Evolutionary conservation across 371 early-diverging fungal genomes (phyloP).

Genomic region (Basidiobolus meristosporus): DNA sequence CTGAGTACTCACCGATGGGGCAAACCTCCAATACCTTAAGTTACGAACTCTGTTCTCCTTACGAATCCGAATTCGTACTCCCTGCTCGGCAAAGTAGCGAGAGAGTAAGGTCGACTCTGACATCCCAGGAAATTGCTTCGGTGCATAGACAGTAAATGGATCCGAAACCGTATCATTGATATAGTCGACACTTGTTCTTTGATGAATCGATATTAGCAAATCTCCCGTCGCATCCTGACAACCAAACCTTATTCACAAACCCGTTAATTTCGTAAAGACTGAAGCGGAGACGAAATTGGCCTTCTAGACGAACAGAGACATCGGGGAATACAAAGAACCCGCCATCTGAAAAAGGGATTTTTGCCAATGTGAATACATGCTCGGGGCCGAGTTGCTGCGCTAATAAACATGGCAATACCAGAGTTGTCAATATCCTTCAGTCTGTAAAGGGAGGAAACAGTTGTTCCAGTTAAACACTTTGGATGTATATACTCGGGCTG

Average conservation of each 20-base stretch:
- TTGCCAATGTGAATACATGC: too few relatives aligned
- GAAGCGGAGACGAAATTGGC: slow-evolving; percentile 70
- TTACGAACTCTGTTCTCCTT: too few relatives aligned
- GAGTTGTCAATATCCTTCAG: slow-evolving; percentile 71
- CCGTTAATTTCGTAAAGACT: slow-evolving; percentile 64
- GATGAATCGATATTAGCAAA: too few relatives aligned
- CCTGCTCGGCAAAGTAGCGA: slow-evolving; percentile 85
- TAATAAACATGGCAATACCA: too few relatives aligned
- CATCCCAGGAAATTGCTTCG: slow-evolving; percentile 89
- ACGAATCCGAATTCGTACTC: slow-evolving; percentile 81
- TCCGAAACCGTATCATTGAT: too few relatives aligned
- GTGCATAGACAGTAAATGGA: slow-evolving; percentile 64
- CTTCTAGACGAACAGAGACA: slow-evolving; percentile 80
- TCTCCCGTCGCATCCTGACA: too few relatives aligned
- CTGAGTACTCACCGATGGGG: too few relatives aligned
- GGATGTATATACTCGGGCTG: too few relatives aligned
- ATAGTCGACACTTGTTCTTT: too few relatives aligned
- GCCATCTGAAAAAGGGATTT: slow-evolving; percentile 58
- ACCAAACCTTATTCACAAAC: too few relatives aligned
- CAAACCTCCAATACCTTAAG: too few relatives aligned
- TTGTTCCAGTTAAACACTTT: slow-evolving; percentile 61
- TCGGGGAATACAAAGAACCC: slow-evolving; percentile 94
- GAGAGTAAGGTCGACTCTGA: slow-evolving; percentile 73
- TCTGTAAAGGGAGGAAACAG: slow-evolving; percentile 76
- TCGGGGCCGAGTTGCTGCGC: too few relatives aligned